Evolutionary conservation across 2,329 filamentous ascomycete genomes (phyloP), one percentile per base, ranked within the genome.

Genomic region (Botryotinia narcissicola): DNA sequence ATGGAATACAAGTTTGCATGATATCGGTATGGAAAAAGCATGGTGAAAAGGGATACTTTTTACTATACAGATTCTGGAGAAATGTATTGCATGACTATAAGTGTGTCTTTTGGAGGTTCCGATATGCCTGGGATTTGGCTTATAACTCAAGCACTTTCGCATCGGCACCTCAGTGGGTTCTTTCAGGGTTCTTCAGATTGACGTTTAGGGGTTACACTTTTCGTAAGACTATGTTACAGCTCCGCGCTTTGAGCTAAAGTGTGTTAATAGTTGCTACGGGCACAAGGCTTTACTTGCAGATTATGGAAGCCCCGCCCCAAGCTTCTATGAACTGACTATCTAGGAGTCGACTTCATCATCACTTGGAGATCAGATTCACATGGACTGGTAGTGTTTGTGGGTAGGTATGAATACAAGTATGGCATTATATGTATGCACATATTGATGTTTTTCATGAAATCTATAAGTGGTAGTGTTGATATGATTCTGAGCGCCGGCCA

Each of bases 1-100:
- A 72, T 70, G 54, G 72, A 76, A 76, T 75, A 73, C 51, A 74
- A 72, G 37, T 70, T 61, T 63, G 60, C 70, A 48, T 42, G 51
- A 44, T 74, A 73, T 57, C 22, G 32, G 42, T 69, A 29, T 69
- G 46, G 25, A 29, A 7, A 2, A 42, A 70, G 70, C 16, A 59
- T 51, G 37, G 35, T 57, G 48, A 42, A 18, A 68, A 20, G 8
- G 2, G 6, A 42, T 37, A 14, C 22, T 16, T 40, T 37, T 40
- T 54, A 4, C 37, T 14, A 6, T 16, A 32, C 35, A 25, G 10
- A n/a, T 6, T 2, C 5, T 67, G 25, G 64, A 20, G 8, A 40
- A 57, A 40, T 10, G 14, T 42, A 20, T 68, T 10, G 14, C n/a
- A 57, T 57, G 14, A 6, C 51, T 48, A 35, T 25, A 20, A 25